These are phyloP conservation scores for Pyrenochaeta sp. DNA, from an alignment of 2,329 filamentous ascomycete genomes.

Conservation along the genomic window DNA sequence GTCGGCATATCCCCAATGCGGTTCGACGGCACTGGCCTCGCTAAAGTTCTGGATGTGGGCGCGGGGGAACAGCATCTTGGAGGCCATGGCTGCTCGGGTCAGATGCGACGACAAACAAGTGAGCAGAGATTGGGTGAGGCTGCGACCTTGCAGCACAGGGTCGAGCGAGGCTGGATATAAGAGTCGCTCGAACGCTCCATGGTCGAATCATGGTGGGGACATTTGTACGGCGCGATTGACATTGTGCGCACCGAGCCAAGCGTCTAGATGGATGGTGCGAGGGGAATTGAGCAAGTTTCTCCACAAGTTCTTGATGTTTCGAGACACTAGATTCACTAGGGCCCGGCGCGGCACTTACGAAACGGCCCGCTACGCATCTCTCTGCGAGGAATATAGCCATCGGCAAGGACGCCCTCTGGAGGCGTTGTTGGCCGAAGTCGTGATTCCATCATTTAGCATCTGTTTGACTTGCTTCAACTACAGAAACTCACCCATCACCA, in stretches of 20 bases:
- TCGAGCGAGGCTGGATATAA: no score
- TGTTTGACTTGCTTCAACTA: no score
- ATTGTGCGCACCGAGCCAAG: slow-evolving; percentile 25
- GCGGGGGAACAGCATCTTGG: slow-evolving; percentile 25
- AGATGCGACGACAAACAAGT: slow-evolving; percentile 13
- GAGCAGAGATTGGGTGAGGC: slow-evolving; percentile 15
- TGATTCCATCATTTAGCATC: no score
- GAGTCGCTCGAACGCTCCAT: background rate
- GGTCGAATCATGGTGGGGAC: slow-evolving; percentile 12
- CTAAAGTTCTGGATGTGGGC: slow-evolving; percentile 55
- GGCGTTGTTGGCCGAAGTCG: no score
- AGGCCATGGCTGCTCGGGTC: slow-evolving; percentile 24
- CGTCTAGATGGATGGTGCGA: slow-evolving; percentile 29
- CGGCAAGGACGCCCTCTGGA: no score
- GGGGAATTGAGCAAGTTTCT: slow-evolving; percentile 42
- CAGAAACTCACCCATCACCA: slow-evolving; percentile 6
- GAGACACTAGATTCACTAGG: no score
- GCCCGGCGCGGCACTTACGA: no score
- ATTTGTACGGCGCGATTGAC: slow-evolving; percentile 12
- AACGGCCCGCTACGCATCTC: no score
- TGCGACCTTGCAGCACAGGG: slow-evolving; percentile 1
- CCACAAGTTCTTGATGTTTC: slow-evolving; percentile 38
- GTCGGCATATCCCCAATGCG: slow-evolving; percentile 65
- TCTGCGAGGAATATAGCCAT: no score
- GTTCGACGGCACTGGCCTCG: slow-evolving; percentile 49